Evolutionary conservation across 345 rosid species (phyloP).

Genomic region (Euphorbia peplus): DNA sequence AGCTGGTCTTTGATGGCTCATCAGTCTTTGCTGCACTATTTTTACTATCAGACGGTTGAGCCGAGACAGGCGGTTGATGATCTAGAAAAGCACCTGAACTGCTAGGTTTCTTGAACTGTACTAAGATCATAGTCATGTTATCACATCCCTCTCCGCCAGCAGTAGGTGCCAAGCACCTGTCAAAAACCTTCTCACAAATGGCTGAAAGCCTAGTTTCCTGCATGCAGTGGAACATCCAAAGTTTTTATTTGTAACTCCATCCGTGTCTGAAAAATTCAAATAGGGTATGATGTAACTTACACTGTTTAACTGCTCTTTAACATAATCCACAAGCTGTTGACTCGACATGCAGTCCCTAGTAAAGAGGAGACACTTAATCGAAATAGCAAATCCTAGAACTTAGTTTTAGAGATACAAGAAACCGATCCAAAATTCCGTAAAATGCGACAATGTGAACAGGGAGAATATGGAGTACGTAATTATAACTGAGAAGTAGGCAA

Average conservation of each 20-base stretch:
- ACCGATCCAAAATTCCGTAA: neutral
- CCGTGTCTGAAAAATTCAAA: neutral
- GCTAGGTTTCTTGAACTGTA: slow-evolving; percentile 72
- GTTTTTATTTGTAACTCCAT: neutral
- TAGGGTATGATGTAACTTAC: slow-evolving; percentile 6
- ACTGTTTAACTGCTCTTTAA: slow-evolving; percentile 17
- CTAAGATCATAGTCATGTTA: slow-evolving; percentile 97
- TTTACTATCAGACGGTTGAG: slow-evolving; percentile 5
- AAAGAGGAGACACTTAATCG: neutral
- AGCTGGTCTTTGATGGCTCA: slow-evolving; percentile 6
- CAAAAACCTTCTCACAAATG: slow-evolving; percentile 73
- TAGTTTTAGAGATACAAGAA: neutral
- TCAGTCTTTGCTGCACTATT: slow-evolving; percentile 6
- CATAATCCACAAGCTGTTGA: slow-evolving; percentile 84
- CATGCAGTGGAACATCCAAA: slow-evolving; percentile 5
- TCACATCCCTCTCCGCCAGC: slow-evolving; percentile 88
- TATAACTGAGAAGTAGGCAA: neutral
- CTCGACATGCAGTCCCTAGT: slow-evolving; percentile 95
- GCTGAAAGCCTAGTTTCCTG: slow-evolving; percentile 87
- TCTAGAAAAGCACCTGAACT: slow-evolving; percentile 26
- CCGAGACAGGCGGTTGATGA: slow-evolving; percentile 15
- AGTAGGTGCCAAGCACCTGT: slow-evolving; percentile 80
- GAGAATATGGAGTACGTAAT: neutral
- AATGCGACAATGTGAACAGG: neutral
- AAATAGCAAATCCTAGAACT: neutral